Conservation (phyloP, 2,329 filamentous ascomycete genomes). For the Colletotrichum endophyticum region DNA sequence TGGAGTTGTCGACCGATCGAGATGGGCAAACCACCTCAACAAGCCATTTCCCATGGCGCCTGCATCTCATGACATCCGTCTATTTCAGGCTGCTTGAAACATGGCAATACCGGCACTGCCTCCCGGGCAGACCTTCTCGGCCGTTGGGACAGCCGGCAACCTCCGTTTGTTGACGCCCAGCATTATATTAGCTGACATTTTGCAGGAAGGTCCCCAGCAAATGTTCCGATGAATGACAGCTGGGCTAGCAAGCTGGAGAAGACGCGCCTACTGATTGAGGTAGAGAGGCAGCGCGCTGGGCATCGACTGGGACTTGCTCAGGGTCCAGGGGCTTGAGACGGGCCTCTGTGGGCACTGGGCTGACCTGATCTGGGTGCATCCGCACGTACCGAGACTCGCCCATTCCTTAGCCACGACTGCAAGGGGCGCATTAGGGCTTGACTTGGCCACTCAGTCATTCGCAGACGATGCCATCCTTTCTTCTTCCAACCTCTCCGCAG, state of each 20-base stretch:
- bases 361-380: neutral
- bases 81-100: conserved; percentile 5
- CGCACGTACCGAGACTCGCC: conserved; percentile 6
- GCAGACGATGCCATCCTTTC: neutral
- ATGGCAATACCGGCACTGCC: conserved; percentile 8
- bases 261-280: neutral
- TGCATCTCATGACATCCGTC: neutral
- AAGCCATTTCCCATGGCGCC: neutral
- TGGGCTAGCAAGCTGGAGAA: neutral
- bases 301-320: neutral
- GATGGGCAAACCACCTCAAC: neutral
- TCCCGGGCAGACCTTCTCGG: neutral
- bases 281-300: neutral
- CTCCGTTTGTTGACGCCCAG: neutral
- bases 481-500: conserved; percentile 17
- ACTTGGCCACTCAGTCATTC: neutral
- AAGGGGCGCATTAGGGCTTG: conserved; percentile 1
- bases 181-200: neutral
- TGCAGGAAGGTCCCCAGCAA: neutral
- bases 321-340: conserved; percentile 9
- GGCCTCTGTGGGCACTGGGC: neutral
- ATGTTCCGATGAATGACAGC: neutral
- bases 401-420: conserved; percentile 1
- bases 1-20: neutral
- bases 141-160: neutral